Conservation (phyloP, 352 stramenopile species). For the Pythium aphanidermatum region DNA sequence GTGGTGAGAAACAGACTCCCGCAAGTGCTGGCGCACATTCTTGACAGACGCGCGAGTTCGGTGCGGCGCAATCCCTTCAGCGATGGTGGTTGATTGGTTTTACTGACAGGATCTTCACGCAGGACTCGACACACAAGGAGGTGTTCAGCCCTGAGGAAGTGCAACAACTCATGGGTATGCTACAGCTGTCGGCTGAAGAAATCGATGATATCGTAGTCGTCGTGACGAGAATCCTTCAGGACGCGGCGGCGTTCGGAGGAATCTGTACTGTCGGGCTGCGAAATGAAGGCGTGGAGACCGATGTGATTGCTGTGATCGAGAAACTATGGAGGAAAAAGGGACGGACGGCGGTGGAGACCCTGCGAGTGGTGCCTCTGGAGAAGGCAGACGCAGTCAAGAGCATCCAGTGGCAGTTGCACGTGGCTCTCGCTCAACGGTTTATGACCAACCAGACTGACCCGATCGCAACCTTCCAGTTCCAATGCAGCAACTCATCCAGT, state of each 20-base stretch:
- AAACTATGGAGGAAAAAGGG: constrained; percentile 65
- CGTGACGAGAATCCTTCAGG: constrained; percentile 26
- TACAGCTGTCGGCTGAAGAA: constrained; percentile 29
- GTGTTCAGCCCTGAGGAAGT: constrained; percentile 45
- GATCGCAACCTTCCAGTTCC: constrained; percentile 49
- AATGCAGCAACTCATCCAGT: constrained; percentile 26
- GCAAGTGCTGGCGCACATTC: constrained; percentile 45
- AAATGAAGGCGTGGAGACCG: constrained; percentile 14
- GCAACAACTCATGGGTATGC: constrained; percentile 36
- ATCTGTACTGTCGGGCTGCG: constrained; percentile 27
- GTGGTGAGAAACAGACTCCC: constrained; percentile 39
- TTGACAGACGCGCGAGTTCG: constrained; percentile 40
- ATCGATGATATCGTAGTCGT: constrained; percentile 34
- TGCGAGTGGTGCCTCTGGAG: constrained; percentile 13
- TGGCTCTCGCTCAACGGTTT: constrained; percentile 46
- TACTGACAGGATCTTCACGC: not conserved
- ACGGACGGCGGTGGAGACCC: not conserved
- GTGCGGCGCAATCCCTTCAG: constrained; percentile 10
- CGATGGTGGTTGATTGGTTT: not conserved
- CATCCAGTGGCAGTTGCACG: constrained; percentile 44
- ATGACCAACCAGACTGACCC: constrained; percentile 32
- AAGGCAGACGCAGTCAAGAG: constrained; percentile 22
- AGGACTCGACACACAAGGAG: constrained; percentile 11
- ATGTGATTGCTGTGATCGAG: constrained; percentile 29
- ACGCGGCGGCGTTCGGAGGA: constrained; percentile 37